These are phyloP conservation scores for Trichoderma sp. DNA, from an alignment of 2,329 filamentous ascomycete genomes.

Conservation along the genomic window DNA sequence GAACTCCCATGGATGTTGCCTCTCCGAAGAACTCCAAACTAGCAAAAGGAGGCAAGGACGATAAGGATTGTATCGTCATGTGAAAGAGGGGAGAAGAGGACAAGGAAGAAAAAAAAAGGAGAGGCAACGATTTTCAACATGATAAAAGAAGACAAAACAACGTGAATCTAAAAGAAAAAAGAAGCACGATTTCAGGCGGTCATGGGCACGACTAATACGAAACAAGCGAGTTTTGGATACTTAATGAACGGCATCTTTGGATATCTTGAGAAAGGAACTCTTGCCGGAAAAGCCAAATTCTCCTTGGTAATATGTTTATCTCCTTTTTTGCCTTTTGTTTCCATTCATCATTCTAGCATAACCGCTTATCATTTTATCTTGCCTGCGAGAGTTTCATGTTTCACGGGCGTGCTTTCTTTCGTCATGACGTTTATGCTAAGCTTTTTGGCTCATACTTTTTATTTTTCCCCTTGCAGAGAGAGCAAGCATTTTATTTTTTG, in stretches of 20 bases:
- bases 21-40: conserved; percentile 55
- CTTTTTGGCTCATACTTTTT: conserved; percentile 1
- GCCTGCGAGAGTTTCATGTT: background rate
- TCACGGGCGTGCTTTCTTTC: background rate
- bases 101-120: background rate
- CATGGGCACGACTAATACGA: conserved; percentile 13
- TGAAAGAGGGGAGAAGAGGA: conserved; percentile 33
- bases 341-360: conserved; percentile 12
- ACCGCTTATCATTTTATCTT: background rate
- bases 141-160: background rate
- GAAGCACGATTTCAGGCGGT: background rate
- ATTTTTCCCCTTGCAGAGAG: background rate
- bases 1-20: conserved; percentile 58
- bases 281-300: background rate
- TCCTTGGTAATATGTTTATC: conserved; percentile 1
- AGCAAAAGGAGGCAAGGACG: conserved; percentile 51
- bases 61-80: conserved; percentile 62
- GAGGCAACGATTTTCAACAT: background rate
- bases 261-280: background rate
- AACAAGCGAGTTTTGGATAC: conserved; percentile 22
- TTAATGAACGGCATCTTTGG: conserved; percentile 1
- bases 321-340: background rate
- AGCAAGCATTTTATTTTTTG: background rate
- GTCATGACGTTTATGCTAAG: conserved; percentile 14
- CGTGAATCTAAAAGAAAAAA: conserved; percentile 5